Conservation (phyloP, 2,329 filamentous ascomycete species). For the Pseudogymnoascus sp. region DNA sequence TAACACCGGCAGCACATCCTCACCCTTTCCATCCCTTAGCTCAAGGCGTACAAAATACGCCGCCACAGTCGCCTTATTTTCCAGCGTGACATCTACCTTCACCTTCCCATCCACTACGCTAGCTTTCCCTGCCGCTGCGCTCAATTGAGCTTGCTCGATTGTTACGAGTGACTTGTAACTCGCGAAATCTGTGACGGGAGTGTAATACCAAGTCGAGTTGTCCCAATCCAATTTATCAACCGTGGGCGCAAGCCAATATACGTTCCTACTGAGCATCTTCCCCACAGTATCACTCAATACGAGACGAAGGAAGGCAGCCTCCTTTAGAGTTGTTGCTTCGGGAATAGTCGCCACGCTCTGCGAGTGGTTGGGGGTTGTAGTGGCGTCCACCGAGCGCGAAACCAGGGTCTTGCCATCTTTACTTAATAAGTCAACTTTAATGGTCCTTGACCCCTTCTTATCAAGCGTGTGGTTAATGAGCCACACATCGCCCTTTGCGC, state of each 20-base stretch:
- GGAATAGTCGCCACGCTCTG: conserved; percentile 29
- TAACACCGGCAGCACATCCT: conserved; percentile 41
- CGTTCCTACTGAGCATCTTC: conserved; percentile 42
- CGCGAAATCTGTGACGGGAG: conserved; percentile 44
- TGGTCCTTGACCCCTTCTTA: conserved; percentile 30
- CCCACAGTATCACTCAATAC: conserved; percentile 31
- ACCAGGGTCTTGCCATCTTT: conserved; percentile 36
- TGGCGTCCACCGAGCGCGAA: conserved; percentile 23
- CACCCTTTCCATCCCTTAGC: conserved; percentile 35
- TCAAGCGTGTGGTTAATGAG: conserved; percentile 46
- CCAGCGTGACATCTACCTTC: conserved; percentile 32
- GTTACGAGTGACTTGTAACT: conserved; percentile 38
- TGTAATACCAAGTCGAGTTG: conserved; percentile 49
- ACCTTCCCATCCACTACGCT: conserved; percentile 9
- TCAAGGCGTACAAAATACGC: conserved; percentile 50
- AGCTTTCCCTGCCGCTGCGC: conserved; percentile 19
- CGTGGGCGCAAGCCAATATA: conserved; percentile 47
- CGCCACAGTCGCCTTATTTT: conserved; percentile 43
- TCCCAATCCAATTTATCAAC: conserved; percentile 46
- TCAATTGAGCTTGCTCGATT: conserved; percentile 32
- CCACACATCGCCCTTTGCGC: conserved; percentile 32
- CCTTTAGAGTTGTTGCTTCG: conserved; percentile 27
- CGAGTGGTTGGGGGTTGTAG: conserved; percentile 39
- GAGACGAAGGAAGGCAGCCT: conserved; percentile 43
- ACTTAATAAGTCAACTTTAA: conserved; percentile 43